phyloP scores from a whole-genome alignment of 768 basidiomycete species.

The Paxillus ammoniavirescens region DNA sequence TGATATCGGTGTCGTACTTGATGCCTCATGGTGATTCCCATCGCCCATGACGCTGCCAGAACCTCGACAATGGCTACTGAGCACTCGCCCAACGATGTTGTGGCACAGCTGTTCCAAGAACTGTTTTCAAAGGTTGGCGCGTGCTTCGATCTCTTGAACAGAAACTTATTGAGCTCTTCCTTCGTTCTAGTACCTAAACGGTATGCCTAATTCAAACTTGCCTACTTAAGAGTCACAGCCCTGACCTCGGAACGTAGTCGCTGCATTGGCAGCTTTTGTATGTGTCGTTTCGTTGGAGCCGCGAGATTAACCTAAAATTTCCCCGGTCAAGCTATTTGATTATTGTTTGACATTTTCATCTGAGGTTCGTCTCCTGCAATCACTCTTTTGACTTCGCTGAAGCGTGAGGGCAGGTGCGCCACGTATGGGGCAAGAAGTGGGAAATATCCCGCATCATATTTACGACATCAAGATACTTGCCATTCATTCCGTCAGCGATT shows the following conservation, averaged over 20 bases:
- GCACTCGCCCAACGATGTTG: not conserved
- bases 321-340: conserved; percentile 12
- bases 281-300: not conserved
- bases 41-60: not conserved
- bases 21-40: not conserved
- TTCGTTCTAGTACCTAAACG: conserved; percentile 13
- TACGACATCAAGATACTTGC: conserved; percentile 27
- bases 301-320: not conserved
- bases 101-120: conserved; percentile 14
- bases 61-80: conserved; percentile 6
- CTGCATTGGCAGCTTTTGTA: conserved; percentile 18
- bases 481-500: conserved; percentile 16
- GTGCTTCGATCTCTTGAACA: not conserved
- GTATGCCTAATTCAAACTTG: conserved; percentile 1
- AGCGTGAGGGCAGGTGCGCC: conserved; percentile 10
- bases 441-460: conserved; percentile 21
- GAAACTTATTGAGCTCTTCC: not conserved
- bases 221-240: not conserved
- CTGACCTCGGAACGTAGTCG: conserved; percentile 9
- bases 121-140: conserved; percentile 21
- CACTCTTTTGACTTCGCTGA: not conserved
- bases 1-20: not conserved
- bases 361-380: conserved; percentile 14
- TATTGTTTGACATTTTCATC: conserved; percentile 22
- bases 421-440: conserved; percentile 26